Evolutionary conservation across 768 basidiomycete genomes (phyloP).

Genomic region (Trametes cingulata): DNA sequence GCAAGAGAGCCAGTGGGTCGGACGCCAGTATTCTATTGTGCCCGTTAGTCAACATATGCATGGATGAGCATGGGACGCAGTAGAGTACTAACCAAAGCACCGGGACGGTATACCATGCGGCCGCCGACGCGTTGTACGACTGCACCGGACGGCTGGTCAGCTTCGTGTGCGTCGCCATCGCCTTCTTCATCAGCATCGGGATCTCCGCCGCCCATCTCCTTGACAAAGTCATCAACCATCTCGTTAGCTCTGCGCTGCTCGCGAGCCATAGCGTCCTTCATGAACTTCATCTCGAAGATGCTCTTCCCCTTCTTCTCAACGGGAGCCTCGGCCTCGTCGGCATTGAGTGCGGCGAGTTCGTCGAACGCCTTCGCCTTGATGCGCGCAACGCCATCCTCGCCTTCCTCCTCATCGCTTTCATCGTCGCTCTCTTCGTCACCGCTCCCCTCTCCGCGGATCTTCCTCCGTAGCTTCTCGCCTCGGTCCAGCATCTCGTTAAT

Average conservation of each 20-base stretch:
- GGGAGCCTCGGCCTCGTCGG: conserved; percentile 28
- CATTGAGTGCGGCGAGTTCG: conserved; percentile 59
- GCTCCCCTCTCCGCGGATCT: conserved; percentile 68
- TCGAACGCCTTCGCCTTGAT: conserved; percentile 76
- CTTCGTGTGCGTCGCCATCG: conserved; percentile 25
- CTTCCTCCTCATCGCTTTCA: conserved; percentile 43
- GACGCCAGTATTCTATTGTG: conserved; percentile 14
- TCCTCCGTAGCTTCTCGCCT: conserved; percentile 75
- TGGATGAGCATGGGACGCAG: neutral
- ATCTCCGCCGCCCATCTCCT: conserved; percentile 58
- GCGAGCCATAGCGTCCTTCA: conserved; percentile 87
- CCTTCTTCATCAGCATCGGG: conserved; percentile 33
- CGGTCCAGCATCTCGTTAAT: conserved; percentile 85
- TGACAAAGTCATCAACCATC: conserved; percentile 70
- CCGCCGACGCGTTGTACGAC: conserved; percentile 64
- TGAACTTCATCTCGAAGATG: conserved; percentile 96
- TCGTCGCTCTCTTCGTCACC: conserved; percentile 51
- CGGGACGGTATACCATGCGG: conserved; percentile 62
- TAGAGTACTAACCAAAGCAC: conserved; percentile 32
- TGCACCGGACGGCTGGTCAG: conserved; percentile 34
- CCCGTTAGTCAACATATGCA: neutral
- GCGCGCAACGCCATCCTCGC: conserved; percentile 42
- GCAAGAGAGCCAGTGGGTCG: conserved; percentile 35
- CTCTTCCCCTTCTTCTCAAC: conserved; percentile 57
- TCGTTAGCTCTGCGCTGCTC: conserved; percentile 56